A percentile compares a stretch with the other conserved stretches of the same genome.
Evolutionary conservation across 768 basidiomycete genomes (phyloP).

Genomic region (Tephrocybe sp.): DNA sequence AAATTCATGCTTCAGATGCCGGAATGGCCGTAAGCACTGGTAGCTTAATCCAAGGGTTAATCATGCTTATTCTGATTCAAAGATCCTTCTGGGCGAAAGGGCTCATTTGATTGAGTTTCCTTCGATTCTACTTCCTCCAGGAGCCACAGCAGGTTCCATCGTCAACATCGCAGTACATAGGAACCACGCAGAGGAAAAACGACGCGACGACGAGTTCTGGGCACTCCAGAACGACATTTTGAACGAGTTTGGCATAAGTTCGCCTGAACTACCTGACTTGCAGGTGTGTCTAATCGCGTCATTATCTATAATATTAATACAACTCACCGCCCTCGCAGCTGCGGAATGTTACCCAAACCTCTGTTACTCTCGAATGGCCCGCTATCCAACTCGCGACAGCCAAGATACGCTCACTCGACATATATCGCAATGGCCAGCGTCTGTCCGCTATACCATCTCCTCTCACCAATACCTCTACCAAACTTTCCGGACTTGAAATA

Average conservation of each 20-base stretch:
- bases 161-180: constrained; percentile 95
- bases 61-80: constrained; percentile 11
- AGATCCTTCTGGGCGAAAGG: constrained; percentile 91
- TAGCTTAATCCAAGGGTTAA: neutral
- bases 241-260: constrained; percentile 61
- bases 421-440: constrained; percentile 89
- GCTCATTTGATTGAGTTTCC: constrained; percentile 99
- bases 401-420: constrained; percentile 84
- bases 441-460: constrained; percentile 85
- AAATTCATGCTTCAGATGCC: constrained; percentile 55
- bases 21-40: constrained; percentile 78
- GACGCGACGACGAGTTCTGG: constrained; percentile 82
- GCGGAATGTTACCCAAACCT: constrained; percentile 94
- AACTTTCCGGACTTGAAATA: constrained; percentile 78
- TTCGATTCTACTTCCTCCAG: constrained; percentile 89
- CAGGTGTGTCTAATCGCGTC: constrained; percentile 41
- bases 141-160: constrained; percentile 90
- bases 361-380: constrained; percentile 96
- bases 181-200: constrained; percentile 80
- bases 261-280: constrained; percentile 73
- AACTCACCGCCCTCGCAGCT: constrained; percentile 42
- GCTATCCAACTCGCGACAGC: constrained; percentile 79
- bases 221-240: constrained; percentile 79
- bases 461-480: constrained; percentile 80
- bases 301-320: neutral